A percentile compares a stretch with the other conserved stretches of the same genome.
These are phyloP conservation scores for Pseudotsuga menziesii DNA, from an alignment of 75 land plant species.

Conservation along the genomic window DNA sequence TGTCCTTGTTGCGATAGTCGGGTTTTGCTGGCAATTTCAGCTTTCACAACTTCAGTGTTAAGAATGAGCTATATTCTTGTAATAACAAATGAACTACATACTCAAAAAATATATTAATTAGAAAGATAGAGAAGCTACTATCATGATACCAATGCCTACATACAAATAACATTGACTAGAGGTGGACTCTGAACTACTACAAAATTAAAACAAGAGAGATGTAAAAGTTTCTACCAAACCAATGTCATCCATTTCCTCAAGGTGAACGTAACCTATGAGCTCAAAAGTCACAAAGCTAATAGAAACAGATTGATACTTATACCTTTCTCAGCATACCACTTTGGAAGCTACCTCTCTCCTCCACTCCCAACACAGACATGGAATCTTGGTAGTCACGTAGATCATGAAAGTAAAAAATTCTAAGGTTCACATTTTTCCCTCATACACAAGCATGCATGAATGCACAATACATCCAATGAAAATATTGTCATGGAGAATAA, in stretches of 20 bases:
- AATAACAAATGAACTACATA: neutral
- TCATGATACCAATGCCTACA: neutral
- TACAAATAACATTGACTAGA: no score
- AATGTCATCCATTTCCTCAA: neutral
- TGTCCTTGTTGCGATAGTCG: slow-evolving; percentile 52
- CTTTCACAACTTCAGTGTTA: slow-evolving; percentile 84
- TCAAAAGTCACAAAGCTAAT: neutral
- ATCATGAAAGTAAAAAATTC: slow-evolving; percentile 24
- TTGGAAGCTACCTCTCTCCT: slow-evolving; percentile 83
- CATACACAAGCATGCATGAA: neutral
- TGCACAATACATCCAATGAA: neutral
- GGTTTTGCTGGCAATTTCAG: slow-evolving; percentile 75
- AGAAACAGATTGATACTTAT: neutral
- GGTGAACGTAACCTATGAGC: neutral
- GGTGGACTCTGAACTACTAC: neutral
- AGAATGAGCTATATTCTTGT: slow-evolving; percentile 90
- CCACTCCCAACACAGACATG: slow-evolving; percentile 96
- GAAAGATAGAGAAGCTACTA: neutral
- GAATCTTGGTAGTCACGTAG: slow-evolving; percentile 98
- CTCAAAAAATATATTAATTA: neutral
- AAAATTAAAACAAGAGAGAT: neutral
- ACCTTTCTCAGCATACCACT: slow-evolving; percentile 96
- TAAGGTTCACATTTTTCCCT: neutral
- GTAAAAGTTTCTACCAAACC: slow-evolving; percentile 4
- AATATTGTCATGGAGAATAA: neutral